Conservation (phyloP, 441 rosid species). For the Erodium trifolium region DNA sequence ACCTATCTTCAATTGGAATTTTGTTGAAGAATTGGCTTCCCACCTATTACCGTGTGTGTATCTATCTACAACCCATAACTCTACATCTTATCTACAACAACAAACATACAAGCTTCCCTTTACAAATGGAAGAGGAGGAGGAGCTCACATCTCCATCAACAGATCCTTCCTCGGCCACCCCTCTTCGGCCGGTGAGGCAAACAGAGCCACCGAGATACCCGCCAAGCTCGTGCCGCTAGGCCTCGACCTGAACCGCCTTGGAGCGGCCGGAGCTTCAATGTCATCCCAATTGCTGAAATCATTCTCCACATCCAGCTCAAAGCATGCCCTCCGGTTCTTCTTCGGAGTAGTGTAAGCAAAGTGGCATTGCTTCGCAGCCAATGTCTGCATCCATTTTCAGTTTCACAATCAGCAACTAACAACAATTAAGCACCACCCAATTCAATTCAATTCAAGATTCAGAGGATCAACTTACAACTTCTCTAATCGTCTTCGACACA, state of each 20-base stretch:
- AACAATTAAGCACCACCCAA: not conserved
- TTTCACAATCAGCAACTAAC: not conserved
- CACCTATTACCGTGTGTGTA: too few relatives aligned
- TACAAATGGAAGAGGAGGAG: too few relatives aligned
- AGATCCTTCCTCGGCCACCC: constrained; percentile 6
- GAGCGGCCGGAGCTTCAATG: constrained; percentile 63
- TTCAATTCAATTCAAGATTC: not conserved
- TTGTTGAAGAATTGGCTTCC: too few relatives aligned
- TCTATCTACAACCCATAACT: too few relatives aligned
- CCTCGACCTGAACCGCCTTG: constrained; percentile 30
- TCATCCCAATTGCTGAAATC: constrained; percentile 29
- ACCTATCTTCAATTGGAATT: too few relatives aligned
- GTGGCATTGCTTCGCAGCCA: constrained; percentile 45
- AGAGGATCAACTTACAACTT: constrained; percentile 50
- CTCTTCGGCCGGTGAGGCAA: constrained; percentile 29
- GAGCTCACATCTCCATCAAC: not conserved
- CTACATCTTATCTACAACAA: too few relatives aligned
- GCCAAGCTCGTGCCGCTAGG: constrained; percentile 34
- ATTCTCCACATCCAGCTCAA: constrained; percentile 2
- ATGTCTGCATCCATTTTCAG: constrained; percentile 32
- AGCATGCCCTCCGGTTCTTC: constrained; percentile 37
- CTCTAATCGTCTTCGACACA: constrained; percentile 63
- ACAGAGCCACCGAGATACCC: constrained; percentile 45
- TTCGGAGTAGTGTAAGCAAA: constrained; percentile 65
- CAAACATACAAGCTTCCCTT: not conserved